A percentile compares a stretch with the other conserved stretches of the same genome.
These are phyloP conservation scores for Gorgonomyces haynaldii DNA, from an alignment of 192 early-diverging fungal genomes.

Conservation along the genomic window DNA sequence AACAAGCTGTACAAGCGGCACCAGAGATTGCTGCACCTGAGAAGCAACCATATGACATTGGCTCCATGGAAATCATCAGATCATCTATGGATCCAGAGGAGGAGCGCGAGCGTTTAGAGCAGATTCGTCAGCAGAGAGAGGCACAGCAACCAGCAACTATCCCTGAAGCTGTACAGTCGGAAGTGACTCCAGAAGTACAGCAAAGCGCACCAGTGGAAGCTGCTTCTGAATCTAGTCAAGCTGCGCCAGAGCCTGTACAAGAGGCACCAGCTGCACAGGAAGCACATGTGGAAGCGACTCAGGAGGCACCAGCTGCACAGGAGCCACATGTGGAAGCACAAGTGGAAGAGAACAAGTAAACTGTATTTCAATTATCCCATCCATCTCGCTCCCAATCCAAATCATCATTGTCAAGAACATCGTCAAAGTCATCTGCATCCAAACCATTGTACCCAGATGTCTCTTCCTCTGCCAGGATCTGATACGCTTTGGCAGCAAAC, in stretches of 20 bases:
- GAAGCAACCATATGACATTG: not conserved
- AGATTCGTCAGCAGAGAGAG: not conserved
- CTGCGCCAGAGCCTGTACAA: no score
- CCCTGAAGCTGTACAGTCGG: no score
- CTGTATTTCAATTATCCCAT: no score
- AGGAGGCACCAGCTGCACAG: not conserved
- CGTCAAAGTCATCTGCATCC: not conserved
- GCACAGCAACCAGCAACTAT: not conserved
- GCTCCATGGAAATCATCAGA: not conserved
- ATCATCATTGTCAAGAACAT: not conserved
- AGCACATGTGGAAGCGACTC: not conserved
- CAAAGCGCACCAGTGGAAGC: no score
- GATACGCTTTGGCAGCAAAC: slow-evolving; percentile 45
- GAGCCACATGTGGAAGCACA: no score
- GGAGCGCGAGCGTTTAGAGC: not conserved
- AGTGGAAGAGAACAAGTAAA: no score
- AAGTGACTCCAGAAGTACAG: no score
- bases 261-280: not conserved
- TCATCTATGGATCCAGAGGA: not conserved
- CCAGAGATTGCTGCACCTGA: not conserved
- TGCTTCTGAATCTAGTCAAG: no score
- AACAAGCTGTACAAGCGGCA: not conserved
- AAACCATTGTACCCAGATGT: not conserved
- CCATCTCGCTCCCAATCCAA: not conserved
- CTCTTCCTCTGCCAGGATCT: slow-evolving; percentile 40